Evolutionary conservation across 371 early-diverging fungal species (phyloP).

Genomic region (Lichtheimia ornata): DNA sequence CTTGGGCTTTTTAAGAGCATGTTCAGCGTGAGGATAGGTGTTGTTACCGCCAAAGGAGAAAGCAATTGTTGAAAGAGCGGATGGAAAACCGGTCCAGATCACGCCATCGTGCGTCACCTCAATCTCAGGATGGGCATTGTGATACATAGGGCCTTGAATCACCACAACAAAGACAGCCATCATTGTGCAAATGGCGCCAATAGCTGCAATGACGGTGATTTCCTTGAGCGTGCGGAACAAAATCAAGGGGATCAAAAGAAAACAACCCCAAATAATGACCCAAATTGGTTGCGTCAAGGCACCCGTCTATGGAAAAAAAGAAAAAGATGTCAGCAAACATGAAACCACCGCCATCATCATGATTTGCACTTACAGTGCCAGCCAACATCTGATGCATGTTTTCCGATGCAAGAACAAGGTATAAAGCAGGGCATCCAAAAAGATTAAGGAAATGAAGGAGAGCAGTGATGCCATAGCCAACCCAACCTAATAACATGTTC

Average conservation of each 20-base stretch:
- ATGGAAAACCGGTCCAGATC: constrained; percentile 58
- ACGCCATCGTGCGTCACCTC: constrained; percentile 28
- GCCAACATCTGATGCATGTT: constrained; percentile 61
- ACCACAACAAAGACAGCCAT: constrained; percentile 49
- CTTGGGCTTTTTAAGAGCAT: constrained; percentile 78
- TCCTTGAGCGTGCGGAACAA: constrained; percentile 75
- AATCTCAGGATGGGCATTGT: constrained; percentile 17
- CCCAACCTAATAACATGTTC: constrained; percentile 33
- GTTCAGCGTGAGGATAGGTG: constrained; percentile 73
- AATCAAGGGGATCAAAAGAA: constrained; percentile 76
- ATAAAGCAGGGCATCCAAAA: constrained; percentile 76
- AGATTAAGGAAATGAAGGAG: constrained; percentile 69
- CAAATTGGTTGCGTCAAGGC: constrained; percentile 39
- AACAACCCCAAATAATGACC: constrained; percentile 64
- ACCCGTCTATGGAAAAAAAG: constrained; percentile 14
- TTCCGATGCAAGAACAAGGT: constrained; percentile 74
- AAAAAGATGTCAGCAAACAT: not conserved
- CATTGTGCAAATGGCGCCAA: constrained; percentile 54
- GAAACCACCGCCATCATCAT: not conserved
- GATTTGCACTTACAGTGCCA: constrained; percentile 24
- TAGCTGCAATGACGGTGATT: constrained; percentile 59
- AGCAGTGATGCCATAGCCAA: constrained; percentile 64
- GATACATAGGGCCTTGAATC: constrained; percentile 37
- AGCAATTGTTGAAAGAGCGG: constrained; percentile 62
- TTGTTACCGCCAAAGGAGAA: constrained; percentile 64